These are phyloP conservation scores for Teratosphaeria viscida DNA, from an alignment of 2,329 filamentous ascomycete species.

Conservation along the genomic window DNA sequence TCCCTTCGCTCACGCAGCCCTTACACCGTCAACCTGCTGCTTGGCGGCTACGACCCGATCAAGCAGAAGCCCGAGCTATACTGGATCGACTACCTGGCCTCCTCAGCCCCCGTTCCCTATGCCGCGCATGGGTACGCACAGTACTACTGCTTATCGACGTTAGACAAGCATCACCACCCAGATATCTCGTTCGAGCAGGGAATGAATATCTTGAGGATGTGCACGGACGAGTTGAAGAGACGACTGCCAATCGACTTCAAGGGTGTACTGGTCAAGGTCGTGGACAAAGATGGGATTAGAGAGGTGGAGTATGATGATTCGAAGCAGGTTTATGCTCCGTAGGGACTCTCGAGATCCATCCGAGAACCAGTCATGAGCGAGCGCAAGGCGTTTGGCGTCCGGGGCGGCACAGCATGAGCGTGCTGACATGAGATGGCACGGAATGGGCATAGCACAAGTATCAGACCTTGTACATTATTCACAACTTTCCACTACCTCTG, in stretches of 20 bases:
- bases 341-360: neutral
- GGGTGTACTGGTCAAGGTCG: constrained; percentile 76
- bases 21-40: constrained; percentile 91
- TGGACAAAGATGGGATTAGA: constrained; percentile 85
- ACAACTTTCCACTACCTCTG: neutral
- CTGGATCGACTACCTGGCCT: constrained; percentile 95
- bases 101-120: constrained; percentile 79
- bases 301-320: constrained; percentile 74
- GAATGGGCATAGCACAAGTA: constrained; percentile 2
- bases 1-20: constrained; percentile 86
- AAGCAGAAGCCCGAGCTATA: constrained; percentile 83
- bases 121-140: constrained; percentile 97
- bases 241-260: constrained; percentile 98
- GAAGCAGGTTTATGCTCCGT: constrained; percentile 23
- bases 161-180: constrained; percentile 97
- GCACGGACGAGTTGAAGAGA: constrained; percentile 93
- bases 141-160: constrained; percentile 96
- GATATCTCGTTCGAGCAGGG: constrained; percentile 84
- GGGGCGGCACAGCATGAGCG: neutral
- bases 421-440: neutral
- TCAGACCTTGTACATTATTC: neutral
- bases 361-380: constrained; percentile 7
- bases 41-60: constrained; percentile 88
- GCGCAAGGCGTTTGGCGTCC: constrained; percentile 14
- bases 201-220: constrained; percentile 85